Conservation (phyloP, 169 alveolate genomes). For the Besnoitia besnoiti region DNA sequence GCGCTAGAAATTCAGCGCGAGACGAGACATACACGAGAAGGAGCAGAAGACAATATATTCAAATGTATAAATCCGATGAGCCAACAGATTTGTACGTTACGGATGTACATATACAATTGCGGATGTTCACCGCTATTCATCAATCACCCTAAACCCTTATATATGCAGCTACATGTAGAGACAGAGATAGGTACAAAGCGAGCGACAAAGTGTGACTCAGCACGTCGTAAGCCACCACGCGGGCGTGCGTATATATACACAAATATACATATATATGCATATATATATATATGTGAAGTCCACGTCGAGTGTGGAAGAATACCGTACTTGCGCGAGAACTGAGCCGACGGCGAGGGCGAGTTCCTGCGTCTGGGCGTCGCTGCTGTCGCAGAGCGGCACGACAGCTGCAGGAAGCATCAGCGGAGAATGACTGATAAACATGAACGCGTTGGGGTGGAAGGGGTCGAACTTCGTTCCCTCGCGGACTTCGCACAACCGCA, state of each 20-base stretch:
- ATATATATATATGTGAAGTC: neutral
- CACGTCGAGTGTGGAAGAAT: neutral
- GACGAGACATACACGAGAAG: too few relatives aligned
- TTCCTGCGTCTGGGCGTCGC: conserved; percentile 68
- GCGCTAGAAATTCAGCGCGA: too few relatives aligned
- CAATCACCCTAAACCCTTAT: too few relatives aligned
- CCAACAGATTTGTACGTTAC: too few relatives aligned
- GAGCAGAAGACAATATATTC: too few relatives aligned
- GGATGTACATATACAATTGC: too few relatives aligned
- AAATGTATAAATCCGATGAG: too few relatives aligned
- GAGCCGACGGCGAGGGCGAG: conserved; percentile 67
- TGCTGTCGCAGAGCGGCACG: conserved; percentile 60
- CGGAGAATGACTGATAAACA: neutral
- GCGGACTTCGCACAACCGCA: too few relatives aligned
- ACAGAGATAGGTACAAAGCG: neutral
- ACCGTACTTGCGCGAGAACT: conserved; percentile 44
- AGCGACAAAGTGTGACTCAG: too few relatives aligned
- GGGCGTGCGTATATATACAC: neutral
- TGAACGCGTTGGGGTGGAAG: neutral
- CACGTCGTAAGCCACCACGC: neutral
- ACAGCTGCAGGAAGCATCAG: conserved; percentile 44
- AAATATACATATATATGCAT: neutral
- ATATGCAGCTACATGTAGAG: neutral
- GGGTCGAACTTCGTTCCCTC: too few relatives aligned
- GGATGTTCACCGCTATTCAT: too few relatives aligned